Evolutionary conservation across 306 rosid genomes (phyloP), one percentile per base, ranked within the genome.

Genomic region (Sechiopsis laciniata): DNA sequence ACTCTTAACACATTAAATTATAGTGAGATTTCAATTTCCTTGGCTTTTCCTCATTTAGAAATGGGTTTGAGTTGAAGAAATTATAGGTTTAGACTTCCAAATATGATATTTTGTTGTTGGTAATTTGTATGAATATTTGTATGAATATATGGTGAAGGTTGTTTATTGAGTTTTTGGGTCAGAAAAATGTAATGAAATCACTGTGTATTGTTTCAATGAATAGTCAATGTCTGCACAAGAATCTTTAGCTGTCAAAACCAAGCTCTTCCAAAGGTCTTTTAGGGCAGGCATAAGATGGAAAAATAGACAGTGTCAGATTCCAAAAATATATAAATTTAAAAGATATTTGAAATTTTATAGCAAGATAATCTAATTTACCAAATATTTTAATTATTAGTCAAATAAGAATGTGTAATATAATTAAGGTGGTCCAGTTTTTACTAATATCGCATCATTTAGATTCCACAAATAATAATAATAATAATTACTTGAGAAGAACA

Each of bases 241-340:
- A 68, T 68, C 73, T 68, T 68, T 50, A 68, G 37, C 73, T 68
- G 57, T 50, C 73, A 68, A 68, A 68, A 68, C 73, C 21, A 68
- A 21, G 73, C 73, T 68, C 55, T 68, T 45, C 73, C 73, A 68
- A 68, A 12, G 57, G 73, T 20, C 24, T 68, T 68, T 68, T 68
- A 68, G 73, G 56, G 57, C 56, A 68, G 73, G 51, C 72, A 66
- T 42, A 19, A 66, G 55, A 54, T 24, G 72, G 55, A 5, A 13
- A 68, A 68, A 48, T 68, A 13, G 73, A 68, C 73, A 48, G 57
- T 68, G 73, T 68, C 73, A 68, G 73, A 68, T 68, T 20, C 72
- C 53, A 48, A 12, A 48, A 3, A 48, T 68, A 42, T 66, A 40
- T 66, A 68, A 68, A 42, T 65, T 10, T 19, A 21, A 48, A 2